These are phyloP conservation scores for Suhomyces taliae DNA, from an alignment of 1,139 yeast species.

Conservation along the genomic window DNA sequence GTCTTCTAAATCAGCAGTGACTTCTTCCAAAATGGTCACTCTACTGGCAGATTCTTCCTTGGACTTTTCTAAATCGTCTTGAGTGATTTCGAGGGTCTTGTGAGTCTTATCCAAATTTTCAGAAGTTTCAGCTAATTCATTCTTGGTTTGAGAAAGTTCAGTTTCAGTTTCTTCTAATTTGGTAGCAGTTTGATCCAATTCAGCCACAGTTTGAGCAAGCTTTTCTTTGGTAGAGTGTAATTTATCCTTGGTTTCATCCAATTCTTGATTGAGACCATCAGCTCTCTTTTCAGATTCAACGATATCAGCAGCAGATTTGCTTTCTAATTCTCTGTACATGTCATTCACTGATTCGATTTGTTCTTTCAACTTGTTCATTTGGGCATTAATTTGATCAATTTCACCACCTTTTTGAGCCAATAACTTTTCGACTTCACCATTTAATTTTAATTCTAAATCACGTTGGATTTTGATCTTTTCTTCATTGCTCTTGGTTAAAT, in stretches of 20 bases:
- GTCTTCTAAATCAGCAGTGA: neutral
- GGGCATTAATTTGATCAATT: constrained; percentile 5
- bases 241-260: neutral
- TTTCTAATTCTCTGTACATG: constrained; percentile 4
- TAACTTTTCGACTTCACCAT: constrained; percentile 29
- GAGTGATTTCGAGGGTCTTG: neutral
- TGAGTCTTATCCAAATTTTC: neutral
- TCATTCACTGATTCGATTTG: constrained; percentile 4
- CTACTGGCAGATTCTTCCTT: neutral
- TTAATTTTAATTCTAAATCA: constrained; percentile 30
- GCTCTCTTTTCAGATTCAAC: constrained; percentile 24
- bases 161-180: neutral
- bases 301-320: constrained; percentile 1
- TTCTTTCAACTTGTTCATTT: constrained; percentile 1
- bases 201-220: neutral
- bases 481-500: constrained; percentile 10
- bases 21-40: neutral
- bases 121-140: neutral
- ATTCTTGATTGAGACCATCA: constrained; percentile 12
- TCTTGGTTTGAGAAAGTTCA: neutral
- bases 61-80: neutral
- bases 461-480: constrained; percentile 20
- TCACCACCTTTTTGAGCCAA: constrained; percentile 28
- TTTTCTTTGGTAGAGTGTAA: neutral
- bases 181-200: neutral